phyloP scores from a whole-genome alignment of 1,284 basidiomycete genomes.

The Naganishia cerealis region DNA sequence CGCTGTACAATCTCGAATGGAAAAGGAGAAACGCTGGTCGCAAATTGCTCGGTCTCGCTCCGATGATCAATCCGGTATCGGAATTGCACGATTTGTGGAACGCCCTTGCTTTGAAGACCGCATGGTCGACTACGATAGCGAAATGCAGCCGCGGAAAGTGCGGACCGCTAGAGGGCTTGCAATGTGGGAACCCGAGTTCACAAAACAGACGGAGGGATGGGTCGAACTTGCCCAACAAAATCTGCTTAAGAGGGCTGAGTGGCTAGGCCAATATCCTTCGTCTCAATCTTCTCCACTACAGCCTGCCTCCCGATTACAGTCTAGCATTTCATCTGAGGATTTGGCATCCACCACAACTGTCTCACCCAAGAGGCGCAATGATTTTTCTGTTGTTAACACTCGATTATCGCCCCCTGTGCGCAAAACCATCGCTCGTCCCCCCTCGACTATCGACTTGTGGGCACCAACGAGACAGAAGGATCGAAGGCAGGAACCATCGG shows the following conservation, averaged over 20 bases:
- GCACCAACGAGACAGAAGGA: constrained; percentile 1
- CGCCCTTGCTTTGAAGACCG: constrained; percentile 18
- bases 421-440: background rate
- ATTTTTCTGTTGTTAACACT: background rate
- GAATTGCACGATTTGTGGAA: constrained; percentile 4
- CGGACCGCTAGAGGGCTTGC: background rate
- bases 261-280: background rate
- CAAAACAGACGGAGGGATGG: constrained; percentile 14
- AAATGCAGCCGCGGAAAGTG: constrained; percentile 2
- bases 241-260: constrained; percentile 2
- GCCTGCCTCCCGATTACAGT: background rate
- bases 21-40: constrained; percentile 11
- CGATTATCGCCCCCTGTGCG: background rate
- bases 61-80: background rate
- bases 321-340: background rate
- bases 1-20: constrained; percentile 4
- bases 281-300: background rate
- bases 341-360: background rate
- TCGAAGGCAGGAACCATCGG: background rate
- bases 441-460: constrained; percentile 7
- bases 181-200: constrained; percentile 3
- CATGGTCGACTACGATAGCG: constrained; percentile 1
- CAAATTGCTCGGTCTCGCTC: background rate
- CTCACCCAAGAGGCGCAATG: background rate
- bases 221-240: constrained; percentile 1